Base-by-base conservation (phyloP, 306 rosid genomes). In the Prunus campanulata region DNA sequence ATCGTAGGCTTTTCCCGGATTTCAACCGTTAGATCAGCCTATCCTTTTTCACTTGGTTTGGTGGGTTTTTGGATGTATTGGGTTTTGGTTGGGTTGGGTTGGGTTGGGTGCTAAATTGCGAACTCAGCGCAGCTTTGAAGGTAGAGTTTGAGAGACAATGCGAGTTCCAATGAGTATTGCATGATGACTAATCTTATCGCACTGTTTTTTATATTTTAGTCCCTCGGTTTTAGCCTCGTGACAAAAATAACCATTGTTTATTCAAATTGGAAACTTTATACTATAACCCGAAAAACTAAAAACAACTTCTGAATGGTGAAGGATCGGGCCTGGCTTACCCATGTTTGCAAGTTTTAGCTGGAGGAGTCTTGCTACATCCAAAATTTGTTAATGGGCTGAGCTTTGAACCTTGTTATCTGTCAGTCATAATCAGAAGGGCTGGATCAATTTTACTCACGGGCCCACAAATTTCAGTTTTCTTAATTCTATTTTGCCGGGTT, bases 21-120 rank as follows among this genome's bases (percentile, higher is more conserved):
- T 20, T n/a, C 11, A 5, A 8, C 80, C 84, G 78, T 66, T 51
- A 44, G 79, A 77, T 77, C 25, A 14, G 30, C 1, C 2, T 11
- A 5, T 1, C 6, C 4, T 15, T 48, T 27, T 12, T 10, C 9
- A 65, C 3, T 20, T 27, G 61, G 19, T 39, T 11, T 29, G 11
- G 50, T 16, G 20, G 42, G n/a, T 68, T 56, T 46, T 15, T 18
- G 18, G 19, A 14, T 3, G 39, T 48, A 4, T 16, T 51, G 20
- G 39, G 29, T 8, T 61, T 78, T 15, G 27, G 35, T 54, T 46
- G 46, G 68, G 24, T 64, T 39, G 27, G 70, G 25, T 14, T 2
- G 47, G 70, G 16, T 14, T 2, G 70, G 10, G 48, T 35, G 50
- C 15, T 11, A 15, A 4, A 65, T 20, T 35, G 22, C 9, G 32